Conservation (phyloP, 257 asterid species). For the Marsdenia floribunda region DNA sequence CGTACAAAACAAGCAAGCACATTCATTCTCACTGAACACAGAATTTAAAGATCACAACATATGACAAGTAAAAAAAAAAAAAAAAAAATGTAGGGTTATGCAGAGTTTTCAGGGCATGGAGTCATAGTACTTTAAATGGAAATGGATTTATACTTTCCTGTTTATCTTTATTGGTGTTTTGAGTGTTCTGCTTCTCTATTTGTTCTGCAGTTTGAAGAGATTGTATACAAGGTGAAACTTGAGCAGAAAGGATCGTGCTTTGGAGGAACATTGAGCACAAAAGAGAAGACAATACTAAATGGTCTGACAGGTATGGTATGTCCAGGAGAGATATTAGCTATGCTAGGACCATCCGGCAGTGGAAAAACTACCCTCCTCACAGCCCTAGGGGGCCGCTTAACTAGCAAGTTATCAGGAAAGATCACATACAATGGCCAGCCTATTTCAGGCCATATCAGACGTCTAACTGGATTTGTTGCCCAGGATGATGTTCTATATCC, state of each 20-base stretch:
- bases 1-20: background rate
- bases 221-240: conserved; percentile 58
- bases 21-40: background rate
- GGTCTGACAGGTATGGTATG: conserved; percentile 83
- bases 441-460: conserved; percentile 68
- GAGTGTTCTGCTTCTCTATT: conserved; percentile 8
- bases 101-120: background rate
- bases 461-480: conserved; percentile 82
- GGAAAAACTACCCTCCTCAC: conserved; percentile 94
- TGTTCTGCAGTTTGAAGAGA: conserved; percentile 73
- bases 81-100: background rate
- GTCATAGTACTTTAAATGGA: background rate
- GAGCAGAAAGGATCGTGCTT: conserved; percentile 37
- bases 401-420: conserved; percentile 72
- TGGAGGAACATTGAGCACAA: conserved; percentile 35
- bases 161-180: background rate
- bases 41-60: background rate
- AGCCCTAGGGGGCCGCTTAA: conserved; percentile 94
- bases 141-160: background rate
- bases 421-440: conserved; percentile 79
- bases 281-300: conserved; percentile 74
- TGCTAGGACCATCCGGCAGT: conserved; percentile 98
- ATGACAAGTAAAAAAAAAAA: too few species aligned
- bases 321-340: conserved; percentile 90
- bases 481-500: conserved; percentile 84